phyloP scores from a whole-genome alignment of 345 rosid species.

The Rubroshorea leprosula region DNA sequence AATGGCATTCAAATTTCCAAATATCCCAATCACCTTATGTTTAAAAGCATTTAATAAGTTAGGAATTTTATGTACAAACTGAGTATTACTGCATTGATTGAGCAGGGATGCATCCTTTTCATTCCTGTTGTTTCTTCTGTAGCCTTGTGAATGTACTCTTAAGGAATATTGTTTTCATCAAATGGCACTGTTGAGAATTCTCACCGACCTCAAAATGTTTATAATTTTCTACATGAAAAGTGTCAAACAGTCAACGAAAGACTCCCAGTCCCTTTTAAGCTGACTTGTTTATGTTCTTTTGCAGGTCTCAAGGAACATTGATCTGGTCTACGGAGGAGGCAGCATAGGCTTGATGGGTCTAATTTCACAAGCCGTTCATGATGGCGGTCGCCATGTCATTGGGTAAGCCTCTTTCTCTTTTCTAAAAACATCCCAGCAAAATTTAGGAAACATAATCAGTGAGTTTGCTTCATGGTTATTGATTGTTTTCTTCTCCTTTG shows the following conservation, averaged over 20 bases:
- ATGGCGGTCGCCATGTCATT: conserved; percentile 99
- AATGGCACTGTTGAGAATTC: conserved; percentile 13
- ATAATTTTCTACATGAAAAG: not conserved
- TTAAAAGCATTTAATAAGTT: too few species aligned
- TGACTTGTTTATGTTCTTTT: conserved; percentile 17
- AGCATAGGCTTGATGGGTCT: conserved; percentile 99
- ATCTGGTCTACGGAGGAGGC: conserved; percentile 99
- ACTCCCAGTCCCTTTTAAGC: conserved; percentile 11
- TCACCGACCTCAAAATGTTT: too few species aligned
- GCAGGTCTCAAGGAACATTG: conserved; percentile 96
- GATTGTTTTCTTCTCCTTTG: conserved; percentile 13
- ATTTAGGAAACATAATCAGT: conserved; percentile 23
- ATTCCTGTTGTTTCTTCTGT: not conserved
- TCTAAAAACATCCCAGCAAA: conserved; percentile 3
- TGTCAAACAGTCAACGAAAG: not conserved
- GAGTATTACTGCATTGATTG: too few species aligned
- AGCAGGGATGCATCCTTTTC: too few species aligned
- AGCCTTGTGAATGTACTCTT: conserved; percentile 7
- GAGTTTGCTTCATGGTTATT: conserved; percentile 19
- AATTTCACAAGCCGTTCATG: conserved; percentile 98
- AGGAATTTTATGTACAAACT: too few species aligned
- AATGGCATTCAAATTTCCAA: too few species aligned
- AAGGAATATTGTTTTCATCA: conserved; percentile 16
- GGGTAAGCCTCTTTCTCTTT: conserved; percentile 46
- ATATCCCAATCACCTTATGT: too few species aligned